phyloP scores from a whole-genome alignment of 2,329 filamentous ascomycete genomes.

The Neonectria magnoliae region DNA sequence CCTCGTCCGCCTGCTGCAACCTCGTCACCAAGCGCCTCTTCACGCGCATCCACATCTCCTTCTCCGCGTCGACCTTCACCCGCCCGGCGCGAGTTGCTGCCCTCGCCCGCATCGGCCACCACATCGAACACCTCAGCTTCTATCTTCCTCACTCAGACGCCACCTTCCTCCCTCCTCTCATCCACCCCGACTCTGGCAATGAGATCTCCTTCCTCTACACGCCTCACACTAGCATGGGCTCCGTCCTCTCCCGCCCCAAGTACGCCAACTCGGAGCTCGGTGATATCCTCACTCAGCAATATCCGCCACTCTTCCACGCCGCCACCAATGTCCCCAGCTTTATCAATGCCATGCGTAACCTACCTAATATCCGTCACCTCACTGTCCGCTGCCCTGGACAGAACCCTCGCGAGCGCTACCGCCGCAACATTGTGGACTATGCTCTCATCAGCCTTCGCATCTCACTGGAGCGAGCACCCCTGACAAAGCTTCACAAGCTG shows the following conservation, averaged over 20 bases:
- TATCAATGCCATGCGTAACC: slow-evolving; percentile 74
- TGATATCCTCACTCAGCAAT: slow-evolving; percentile 85
- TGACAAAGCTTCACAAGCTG: slow-evolving; percentile 73
- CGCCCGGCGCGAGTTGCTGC: slow-evolving; percentile 77
- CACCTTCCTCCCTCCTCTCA: slow-evolving; percentile 85
- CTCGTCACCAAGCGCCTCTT: slow-evolving; percentile 77
- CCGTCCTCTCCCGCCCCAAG: slow-evolving; percentile 72
- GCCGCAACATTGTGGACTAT: slow-evolving; percentile 84
- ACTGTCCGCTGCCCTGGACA: slow-evolving; percentile 81
- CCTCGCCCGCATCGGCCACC: slow-evolving; percentile 78
- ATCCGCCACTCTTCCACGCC: slow-evolving; percentile 88
- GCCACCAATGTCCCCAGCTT: slow-evolving; percentile 89
- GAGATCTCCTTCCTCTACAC: slow-evolving; percentile 86
- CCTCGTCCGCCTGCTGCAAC: slow-evolving; percentile 76
- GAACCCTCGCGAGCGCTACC: slow-evolving; percentile 73
- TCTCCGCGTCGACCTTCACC: slow-evolving; percentile 79
- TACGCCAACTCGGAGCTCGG: slow-evolving; percentile 84
- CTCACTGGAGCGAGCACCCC: slow-evolving; percentile 77
- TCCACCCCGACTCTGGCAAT: slow-evolving; percentile 79
- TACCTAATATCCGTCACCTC: slow-evolving; percentile 78
- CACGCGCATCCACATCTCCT: slow-evolving; percentile 73
- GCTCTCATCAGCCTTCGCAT: slow-evolving; percentile 88
- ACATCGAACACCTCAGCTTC: slow-evolving; percentile 83
- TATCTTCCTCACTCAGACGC: slow-evolving; percentile 78
- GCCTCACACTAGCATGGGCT: slow-evolving; percentile 74